Evolutionary conservation across 2,329 filamentous ascomycete species (phyloP), one percentile per base, ranked within the genome.

Genomic region (Aspergillus felis): DNA sequence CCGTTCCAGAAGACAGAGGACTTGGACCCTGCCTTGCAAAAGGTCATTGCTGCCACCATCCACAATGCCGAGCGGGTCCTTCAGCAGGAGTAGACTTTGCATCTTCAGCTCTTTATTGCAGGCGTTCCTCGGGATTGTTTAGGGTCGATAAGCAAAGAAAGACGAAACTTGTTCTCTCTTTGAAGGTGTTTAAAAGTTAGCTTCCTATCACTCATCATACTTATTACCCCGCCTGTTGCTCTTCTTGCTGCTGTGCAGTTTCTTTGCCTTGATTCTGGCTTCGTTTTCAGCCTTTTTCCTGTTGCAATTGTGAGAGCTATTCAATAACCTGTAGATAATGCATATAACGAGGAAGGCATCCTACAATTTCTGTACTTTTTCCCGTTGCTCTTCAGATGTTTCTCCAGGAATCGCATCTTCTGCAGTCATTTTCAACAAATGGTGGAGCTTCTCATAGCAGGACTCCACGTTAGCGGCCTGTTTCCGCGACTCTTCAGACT

Each of bases 401-500:
- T 87, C 82, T n/a, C 84, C 84, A 0, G 84, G 84, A 24, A 88
- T 77, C 2, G 74, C 74, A 25, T 75, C 69, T 25, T 75, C 76
- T 4, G 80, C 85, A 22, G 79, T 79, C 29, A 79, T 77, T 27
- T 78, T 68, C 51, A 88, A 77, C 55, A 86, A 66, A 54, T 82
- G 76, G 59, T 82, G 76, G 58, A 88, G 76, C 66, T 84, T 84
- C 50, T 77, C 74, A 66, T 82, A 86, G 69, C 85, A 87, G 28
- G 78, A 75, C 49, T 83, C 79, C 52, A 84, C 81, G 66, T 88
- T 88, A 58, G 81, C 80, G 48, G 73, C 76, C 66, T 86, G 85
- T 68, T 86, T 86, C 42, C 85, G 81, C 60, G 81, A 84, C 58
- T 86, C 83, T 64, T 87, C 84, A 46, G 83, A 81, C 63, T 87